Conservation (phyloP, 257 asterid genomes). For the Nicotiana knightiana region DNA sequence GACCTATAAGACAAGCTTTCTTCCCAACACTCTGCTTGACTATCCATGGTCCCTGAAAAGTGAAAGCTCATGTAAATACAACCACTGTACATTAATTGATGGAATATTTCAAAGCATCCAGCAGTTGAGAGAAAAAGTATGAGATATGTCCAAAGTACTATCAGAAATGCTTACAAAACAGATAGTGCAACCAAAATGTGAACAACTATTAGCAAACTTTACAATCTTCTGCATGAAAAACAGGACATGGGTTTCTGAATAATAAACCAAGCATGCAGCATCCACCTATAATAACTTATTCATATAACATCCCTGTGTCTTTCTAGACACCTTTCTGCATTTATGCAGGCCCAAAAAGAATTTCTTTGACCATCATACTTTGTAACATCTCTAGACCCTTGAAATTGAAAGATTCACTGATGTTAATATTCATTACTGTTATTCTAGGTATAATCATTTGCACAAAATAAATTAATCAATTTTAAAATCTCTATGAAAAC, state of each 20-base stretch:
- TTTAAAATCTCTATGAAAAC: neutral
- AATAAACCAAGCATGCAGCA: neutral
- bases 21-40: slow-evolving; percentile 94
- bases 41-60: slow-evolving; percentile 91
- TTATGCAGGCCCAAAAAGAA: neutral
- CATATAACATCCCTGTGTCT: neutral
- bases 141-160: neutral
- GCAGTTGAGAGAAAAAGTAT: neutral
- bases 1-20: slow-evolving; percentile 85
- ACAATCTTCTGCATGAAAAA: neutral
- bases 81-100: neutral
- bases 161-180: neutral
- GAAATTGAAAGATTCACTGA: neutral
- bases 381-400: neutral
- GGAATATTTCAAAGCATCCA: neutral
- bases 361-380: neutral
- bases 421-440: neutral
- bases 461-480: neutral
- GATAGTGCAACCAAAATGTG: neutral
- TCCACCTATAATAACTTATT: too few species aligned
- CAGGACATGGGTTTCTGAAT: neutral
- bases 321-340: neutral
- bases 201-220: neutral
- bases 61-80: neutral
- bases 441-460: neutral